Base-by-base conservation (phyloP, 2,329 filamentous ascomycete genomes). In the Talaromyces verruculosus region DNA sequence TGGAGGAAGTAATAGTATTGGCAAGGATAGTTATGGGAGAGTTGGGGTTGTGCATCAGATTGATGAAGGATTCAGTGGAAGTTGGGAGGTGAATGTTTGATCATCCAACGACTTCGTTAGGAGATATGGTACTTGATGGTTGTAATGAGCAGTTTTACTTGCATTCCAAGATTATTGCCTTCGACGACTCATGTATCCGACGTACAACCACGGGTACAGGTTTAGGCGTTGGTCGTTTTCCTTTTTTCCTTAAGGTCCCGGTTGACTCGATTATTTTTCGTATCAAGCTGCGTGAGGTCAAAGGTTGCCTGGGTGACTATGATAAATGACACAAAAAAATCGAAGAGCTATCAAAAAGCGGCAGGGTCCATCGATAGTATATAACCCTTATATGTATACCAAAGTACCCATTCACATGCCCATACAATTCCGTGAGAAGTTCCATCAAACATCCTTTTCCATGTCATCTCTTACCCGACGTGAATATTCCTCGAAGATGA, bases 11-110 rank as follows among this genome's bases (percentile, higher is more conserved):
- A 64, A 11, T 17, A 25, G 17, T 22, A 47, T 11, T 33, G 33
- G 51, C 8, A 49, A 30, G 25, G 62, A 64, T 35, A 49, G 62
- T 19, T 58, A 58, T 37, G 62, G 62, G 1, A 17, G 62, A 22
- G 22, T 22, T 15, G 62, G 62, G 6, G 6, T 19, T 11, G 41
- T 64, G 33, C 47, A 28, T 37, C 51, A 64, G 15, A 19, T 64
- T 33, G 22, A 64, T 35, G 49, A 64, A 19, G 45, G 45, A 37
- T 57, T 64, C 15, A 25, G 30, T 28, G 62, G n/a, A 4, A 19
- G 8, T 1, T 64, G 62, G 62, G 25, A 45, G 62, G 15, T 43
- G 17, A 7, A 64, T 25, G 11, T 64, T n/a, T 64, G 37, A 60
- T 30, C 5, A 6, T 10, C 45, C 25, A 5, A 45, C 6, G 2